These are phyloP conservation scores for Fusarium zealandicum DNA, from an alignment of 2,329 filamentous ascomycete species.

Conservation along the genomic window DNA sequence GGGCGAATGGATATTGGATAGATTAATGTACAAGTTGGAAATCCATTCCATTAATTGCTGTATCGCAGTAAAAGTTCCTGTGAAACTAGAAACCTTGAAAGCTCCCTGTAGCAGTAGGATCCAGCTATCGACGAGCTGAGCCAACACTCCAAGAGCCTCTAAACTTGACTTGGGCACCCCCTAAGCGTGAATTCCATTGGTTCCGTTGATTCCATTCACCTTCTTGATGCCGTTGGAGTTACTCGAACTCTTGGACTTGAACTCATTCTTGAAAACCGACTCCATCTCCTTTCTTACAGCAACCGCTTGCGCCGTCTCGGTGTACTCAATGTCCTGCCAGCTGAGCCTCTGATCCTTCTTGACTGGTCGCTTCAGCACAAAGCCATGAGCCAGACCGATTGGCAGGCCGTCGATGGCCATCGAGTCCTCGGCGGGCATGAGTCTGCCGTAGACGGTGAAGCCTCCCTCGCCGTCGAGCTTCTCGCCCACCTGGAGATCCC, in stretches of 20 bases:
- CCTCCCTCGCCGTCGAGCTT: conserved; percentile 55
- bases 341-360: conserved; percentile 52
- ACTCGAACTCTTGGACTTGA: neutral
- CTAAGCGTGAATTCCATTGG: conserved; percentile 2
- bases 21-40: too few species aligned
- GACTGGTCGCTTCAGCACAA: conserved; percentile 50
- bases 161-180: too few species aligned
- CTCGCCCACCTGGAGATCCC: conserved; percentile 53
- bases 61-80: too few species aligned
- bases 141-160: too few species aligned
- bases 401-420: conserved; percentile 52
- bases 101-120: too few species aligned
- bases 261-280: conserved; percentile 45
- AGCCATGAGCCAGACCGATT: conserved; percentile 53
- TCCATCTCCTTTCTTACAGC: conserved; percentile 54
- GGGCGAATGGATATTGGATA: too few species aligned
- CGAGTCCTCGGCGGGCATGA: conserved; percentile 51
- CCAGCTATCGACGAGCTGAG: too few species aligned
- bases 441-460: conserved; percentile 54
- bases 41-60: too few species aligned
- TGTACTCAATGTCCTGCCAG: conserved; percentile 55
- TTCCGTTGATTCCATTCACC: conserved; percentile 22
- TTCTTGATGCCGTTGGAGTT: neutral
- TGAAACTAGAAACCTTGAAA: too few species aligned
- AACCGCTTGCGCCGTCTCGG: conserved; percentile 48